Percentiles rank a stretch among this genome's conserved stretches.
These are phyloP conservation scores for Oryza brachyantha DNA, from an alignment of 176 grass and related monocot species.

Conservation along the genomic window DNA sequence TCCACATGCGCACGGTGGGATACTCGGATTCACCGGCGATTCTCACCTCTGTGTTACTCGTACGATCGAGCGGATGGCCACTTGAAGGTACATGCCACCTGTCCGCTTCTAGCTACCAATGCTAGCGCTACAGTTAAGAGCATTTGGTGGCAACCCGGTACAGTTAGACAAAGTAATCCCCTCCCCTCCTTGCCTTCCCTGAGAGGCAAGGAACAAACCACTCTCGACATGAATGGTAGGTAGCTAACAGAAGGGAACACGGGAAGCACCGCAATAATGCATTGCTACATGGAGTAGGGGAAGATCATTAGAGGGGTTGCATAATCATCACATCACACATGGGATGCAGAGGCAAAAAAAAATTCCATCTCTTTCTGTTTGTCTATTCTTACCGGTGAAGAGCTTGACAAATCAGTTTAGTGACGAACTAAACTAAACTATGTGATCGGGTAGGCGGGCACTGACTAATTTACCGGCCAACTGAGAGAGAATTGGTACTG, in stretches of 20 bases:
- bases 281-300: neutral
- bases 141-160: neutral
- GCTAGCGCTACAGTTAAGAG: neutral
- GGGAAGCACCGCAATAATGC: neutral
- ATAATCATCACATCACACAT: neutral
- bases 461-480: neutral
- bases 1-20: neutral
- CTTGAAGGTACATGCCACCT: neutral
- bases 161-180: neutral
- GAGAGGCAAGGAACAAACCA: constrained; percentile 5
- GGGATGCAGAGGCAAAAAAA: neutral
- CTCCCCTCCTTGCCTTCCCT: constrained; percentile 15
- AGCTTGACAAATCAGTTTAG: neutral
- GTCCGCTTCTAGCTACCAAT: neutral
- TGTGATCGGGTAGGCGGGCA: neutral
- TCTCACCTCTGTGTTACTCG: no score
- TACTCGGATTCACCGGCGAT: neutral
- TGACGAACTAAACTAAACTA: neutral
- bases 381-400: neutral
- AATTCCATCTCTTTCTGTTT: neutral
- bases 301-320: neutral
- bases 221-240: neutral
- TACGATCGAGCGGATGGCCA: neutral
- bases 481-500: neutral
- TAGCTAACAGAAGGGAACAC: no score